Evolutionary conservation across 305 asterid genomes (phyloP).

Genomic region (Fraxinus platypoda): DNA sequence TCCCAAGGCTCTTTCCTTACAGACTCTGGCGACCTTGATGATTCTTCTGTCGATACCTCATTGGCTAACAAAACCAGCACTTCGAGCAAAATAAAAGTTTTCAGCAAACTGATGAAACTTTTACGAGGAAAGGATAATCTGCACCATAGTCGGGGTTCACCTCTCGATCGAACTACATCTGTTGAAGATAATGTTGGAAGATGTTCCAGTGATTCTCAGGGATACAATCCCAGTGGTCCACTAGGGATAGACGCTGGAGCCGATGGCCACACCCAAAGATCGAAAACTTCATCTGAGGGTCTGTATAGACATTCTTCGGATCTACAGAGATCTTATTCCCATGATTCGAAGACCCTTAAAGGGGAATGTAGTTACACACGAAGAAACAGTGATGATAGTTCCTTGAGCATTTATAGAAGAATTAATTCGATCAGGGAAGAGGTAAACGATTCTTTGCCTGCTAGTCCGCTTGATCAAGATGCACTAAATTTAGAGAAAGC

Average conservation of each 20-base stretch:
- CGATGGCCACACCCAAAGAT: slow-evolving; percentile 20
- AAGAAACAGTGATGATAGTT: not conserved
- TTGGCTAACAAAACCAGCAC: slow-evolving; percentile 31
- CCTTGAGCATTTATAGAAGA: not conserved
- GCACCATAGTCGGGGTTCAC: slow-evolving; percentile 24
- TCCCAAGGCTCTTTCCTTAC: slow-evolving; percentile 59
- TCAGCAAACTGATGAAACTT: slow-evolving; percentile 61
- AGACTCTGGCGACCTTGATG: slow-evolving; percentile 60
- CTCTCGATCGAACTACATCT: slow-evolving; percentile 14
- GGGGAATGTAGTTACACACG: not conserved
- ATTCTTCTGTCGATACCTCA: slow-evolving; percentile 33
- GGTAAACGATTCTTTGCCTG: slow-evolving; percentile 9
- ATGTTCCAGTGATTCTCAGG: slow-evolving; percentile 29
- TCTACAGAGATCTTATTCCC: not conserved
- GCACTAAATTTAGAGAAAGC: slow-evolving; percentile 42
- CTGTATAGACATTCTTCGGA: slow-evolving; percentile 32
- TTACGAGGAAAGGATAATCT: slow-evolving; percentile 50
- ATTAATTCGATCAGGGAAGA: slow-evolving; percentile 10
- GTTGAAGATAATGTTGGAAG: slow-evolving; percentile 26
- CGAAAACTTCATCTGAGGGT: slow-evolving; percentile 42
- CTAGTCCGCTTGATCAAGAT: slow-evolving; percentile 30
- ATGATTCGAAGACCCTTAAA: not conserved
- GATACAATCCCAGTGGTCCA: not conserved
- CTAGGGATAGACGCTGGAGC: slow-evolving; percentile 16
- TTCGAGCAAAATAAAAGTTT: slow-evolving; percentile 43